These are phyloP conservation scores for Peniophora sp. DNA, from an alignment of 1,284 basidiomycete species.

Conservation along the genomic window DNA sequence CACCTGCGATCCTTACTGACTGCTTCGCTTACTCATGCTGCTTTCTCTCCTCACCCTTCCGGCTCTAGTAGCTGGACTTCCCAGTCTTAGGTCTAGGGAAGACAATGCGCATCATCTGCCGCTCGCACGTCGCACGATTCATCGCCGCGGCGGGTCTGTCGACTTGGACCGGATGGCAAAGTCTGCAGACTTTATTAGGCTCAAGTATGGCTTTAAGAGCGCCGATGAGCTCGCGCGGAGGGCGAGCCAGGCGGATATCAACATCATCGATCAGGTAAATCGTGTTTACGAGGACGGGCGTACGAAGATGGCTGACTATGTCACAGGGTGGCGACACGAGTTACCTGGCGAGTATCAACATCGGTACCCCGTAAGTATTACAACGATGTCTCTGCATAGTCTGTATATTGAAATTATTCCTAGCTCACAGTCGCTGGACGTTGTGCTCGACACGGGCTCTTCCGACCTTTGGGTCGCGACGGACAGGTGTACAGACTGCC, in stretches of 20 bases:
- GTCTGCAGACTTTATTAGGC: background rate
- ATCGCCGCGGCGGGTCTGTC: background rate
- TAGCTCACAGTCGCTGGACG: slow-evolving; percentile 4
- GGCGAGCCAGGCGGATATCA: background rate
- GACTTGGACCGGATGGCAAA: background rate
- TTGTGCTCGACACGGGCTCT: slow-evolving; percentile 42
- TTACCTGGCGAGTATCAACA: slow-evolving; percentile 17
- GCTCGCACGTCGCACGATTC: slow-evolving; percentile 6
- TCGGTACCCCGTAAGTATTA: slow-evolving; percentile 20
- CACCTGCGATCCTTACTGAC: no score
- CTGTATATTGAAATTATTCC: background rate
- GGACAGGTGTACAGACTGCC: slow-evolving; percentile 23
- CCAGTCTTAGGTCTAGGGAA: background rate
- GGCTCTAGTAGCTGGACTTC: slow-evolving; percentile 4
- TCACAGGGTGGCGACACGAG: slow-evolving; percentile 9
- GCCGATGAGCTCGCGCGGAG: background rate
- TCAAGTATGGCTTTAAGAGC: background rate
- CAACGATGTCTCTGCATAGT: slow-evolving; percentile 6
- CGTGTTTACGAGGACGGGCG: no score
- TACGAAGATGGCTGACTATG: background rate
- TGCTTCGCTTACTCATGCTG: no score
- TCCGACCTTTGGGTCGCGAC: slow-evolving; percentile 36
- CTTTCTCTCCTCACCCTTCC: slow-evolving; percentile 5
- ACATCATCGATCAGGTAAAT: background rate
- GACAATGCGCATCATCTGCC: slow-evolving; percentile 10